Evolutionary conservation across 306 rosid genomes (phyloP).

Genomic region (Trifolium fragiferum): DNA sequence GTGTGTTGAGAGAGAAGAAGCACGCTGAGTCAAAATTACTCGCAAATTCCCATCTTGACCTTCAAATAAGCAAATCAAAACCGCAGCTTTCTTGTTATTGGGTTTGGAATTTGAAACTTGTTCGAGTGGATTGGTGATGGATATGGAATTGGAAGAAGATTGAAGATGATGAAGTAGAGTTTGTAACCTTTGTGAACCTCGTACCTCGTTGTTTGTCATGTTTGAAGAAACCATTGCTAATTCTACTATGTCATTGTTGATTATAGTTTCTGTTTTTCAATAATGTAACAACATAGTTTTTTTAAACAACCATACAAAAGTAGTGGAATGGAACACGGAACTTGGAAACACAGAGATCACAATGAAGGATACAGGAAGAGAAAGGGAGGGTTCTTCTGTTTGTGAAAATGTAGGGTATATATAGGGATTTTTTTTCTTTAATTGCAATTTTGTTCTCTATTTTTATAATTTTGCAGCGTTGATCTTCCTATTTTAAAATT

Average conservation of each 20-base stretch:
- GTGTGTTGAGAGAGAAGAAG: conserved; percentile 76
- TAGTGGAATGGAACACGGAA: background rate
- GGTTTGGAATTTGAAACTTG: conserved; percentile 29
- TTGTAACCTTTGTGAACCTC: conserved; percentile 52
- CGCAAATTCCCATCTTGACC: conserved; percentile 54
- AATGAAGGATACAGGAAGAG: too few relatives aligned
- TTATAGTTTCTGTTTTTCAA: background rate
- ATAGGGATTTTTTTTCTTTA: background rate
- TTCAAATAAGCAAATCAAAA: conserved; percentile 69
- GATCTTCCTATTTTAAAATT: too few relatives aligned
- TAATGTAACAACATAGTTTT: too few relatives aligned
- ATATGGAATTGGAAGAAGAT: conserved; percentile 20
- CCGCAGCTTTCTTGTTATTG: conserved; percentile 64
- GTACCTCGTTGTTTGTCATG: background rate
- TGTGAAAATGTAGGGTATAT: too few relatives aligned
- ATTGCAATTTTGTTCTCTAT: too few relatives aligned
- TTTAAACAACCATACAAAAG: too few relatives aligned
- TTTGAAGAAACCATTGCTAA: conserved; percentile 11
- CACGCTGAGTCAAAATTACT: conserved; percentile 71
- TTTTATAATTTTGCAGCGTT: too few relatives aligned
- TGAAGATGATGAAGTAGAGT: conserved; percentile 52
- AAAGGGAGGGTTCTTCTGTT: too few relatives aligned
- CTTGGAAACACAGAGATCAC: too few relatives aligned
- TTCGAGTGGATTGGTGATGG: background rate
- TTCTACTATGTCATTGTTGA: background rate